Evolutionary conservation across 805 yeast species (phyloP), one percentile per base, ranked within the genome.

Genomic region (Candida tallmaniae): DNA sequence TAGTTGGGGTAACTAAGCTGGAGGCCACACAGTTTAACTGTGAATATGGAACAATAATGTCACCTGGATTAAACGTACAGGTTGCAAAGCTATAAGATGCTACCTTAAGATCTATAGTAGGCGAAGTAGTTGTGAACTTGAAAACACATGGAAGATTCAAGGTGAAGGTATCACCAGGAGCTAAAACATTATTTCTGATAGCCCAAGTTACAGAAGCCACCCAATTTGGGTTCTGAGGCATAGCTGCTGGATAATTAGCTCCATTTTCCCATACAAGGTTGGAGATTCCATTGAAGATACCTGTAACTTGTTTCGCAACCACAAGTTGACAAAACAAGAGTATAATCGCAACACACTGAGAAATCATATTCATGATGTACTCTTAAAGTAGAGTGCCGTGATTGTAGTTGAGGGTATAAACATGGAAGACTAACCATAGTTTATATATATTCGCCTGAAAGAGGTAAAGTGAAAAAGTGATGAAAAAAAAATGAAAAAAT

Each of bases 81-180:
- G 49, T 49, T 6, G 61, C 62, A 33, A 43, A 51, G 4, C 28
- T 24, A 5, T 22, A 32, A 3, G 35, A 36, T 16, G 44, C 41
- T 3, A 38, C 52, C 9, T 3, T 16, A 19, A 50, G 42, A 22
- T 32, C 30, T 6, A 55, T 34, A 3, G 38, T 16, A 11, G 36
- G 7, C n/a, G 38, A 20, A 5, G 38, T 12, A 4, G 47, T 29
- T 2, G 48, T 46, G 31, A 54, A 48, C 27, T 47, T 49, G 34
- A 42, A 54, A 9, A 49, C 57, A 41, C 57, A 47, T 2, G 61
- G 61, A 41, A 58, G 32, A 15, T 34, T 29, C 29, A 58, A 47
- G 9, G 45, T 35, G 26, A 58, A 57, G 6, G 57, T 54, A 36
- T 58, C 63, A 22, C 58, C 59, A 0, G 60, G 26, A 0, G 14